Base-by-base conservation (phyloP, 495 filamentous ascomycete species). In the Aspergillus haitiensis region DNA sequence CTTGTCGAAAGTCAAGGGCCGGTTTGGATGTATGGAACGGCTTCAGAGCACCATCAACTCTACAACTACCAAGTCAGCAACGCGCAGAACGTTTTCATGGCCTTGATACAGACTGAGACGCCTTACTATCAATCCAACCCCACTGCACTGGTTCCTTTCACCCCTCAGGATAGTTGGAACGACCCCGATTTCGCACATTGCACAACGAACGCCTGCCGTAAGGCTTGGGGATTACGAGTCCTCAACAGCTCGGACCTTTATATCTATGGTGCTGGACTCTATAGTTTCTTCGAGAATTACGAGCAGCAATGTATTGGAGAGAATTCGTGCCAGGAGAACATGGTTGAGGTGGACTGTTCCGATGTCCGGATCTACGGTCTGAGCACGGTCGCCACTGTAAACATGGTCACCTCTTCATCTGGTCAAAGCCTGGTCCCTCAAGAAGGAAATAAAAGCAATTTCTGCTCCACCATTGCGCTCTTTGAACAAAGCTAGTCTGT, bases 61-160 rank as follows among this genome's bases (percentile, higher is more conserved):
- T 97, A 97, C 84, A 89, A 90, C 72, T 97, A 95, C 76, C 88
- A 96, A 70, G 76, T 98, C 67, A 76, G 82, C 61, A 87, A 88
- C 62, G 90, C 93, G 1, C 78, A 87, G 69, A 88, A 93, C 70
- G 78, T 96, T 62, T 97, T 90, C 75, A 88, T 93, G 77, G 88
- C 84, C 3, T 75, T 90, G 39, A 93, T 96, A 64, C 93, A 98
- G 74, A 87, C 91, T 16, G 93, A 98, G 71, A 96, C 93, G 1
- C 89, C 93, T 11, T 97, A 98, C 78, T 92, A 86, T 79, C 91
- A 95, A 73, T 81, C 84, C 66, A 96, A 97, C 79, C 93, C 93
- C 1, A 80, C 83, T 60, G 84, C 91, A 2, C 79, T 87, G 13
- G 75, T 75, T 18, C 88, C 90, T 6, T 91, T 88, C 76, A 79